Evolutionary conservation across 1,284 basidiomycete genomes (phyloP).

Genomic region (Mrakiaceae sp.): DNA sequence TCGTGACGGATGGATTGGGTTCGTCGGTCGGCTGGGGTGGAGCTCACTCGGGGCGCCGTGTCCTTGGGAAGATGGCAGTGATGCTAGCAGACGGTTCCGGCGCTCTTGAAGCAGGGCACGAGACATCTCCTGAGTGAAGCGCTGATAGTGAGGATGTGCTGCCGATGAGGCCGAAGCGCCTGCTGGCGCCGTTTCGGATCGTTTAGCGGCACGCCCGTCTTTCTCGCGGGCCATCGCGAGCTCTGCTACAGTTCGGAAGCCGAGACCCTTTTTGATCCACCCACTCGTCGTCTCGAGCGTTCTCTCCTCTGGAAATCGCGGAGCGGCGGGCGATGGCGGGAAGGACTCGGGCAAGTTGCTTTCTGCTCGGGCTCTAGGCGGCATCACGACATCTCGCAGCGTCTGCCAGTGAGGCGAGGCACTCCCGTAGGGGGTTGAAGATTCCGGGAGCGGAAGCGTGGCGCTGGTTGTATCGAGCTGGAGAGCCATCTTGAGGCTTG

Average conservation of each 20-base stretch:
- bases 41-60: constrained; percentile 19
- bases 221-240: constrained; percentile 31
- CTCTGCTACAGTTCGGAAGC: constrained; percentile 51
- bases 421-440: too few relatives aligned
- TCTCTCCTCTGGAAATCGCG: constrained; percentile 23
- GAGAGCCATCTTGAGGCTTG: too few relatives aligned
- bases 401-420: constrained; percentile 43
- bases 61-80: constrained; percentile 18
- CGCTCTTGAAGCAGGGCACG: constrained; percentile 34
- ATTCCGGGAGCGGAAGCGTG: too few relatives aligned
- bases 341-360: constrained; percentile 17
- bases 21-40: too few relatives aligned
- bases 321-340: constrained; percentile 18
- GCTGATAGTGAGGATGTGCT: background rate
- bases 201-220: background rate
- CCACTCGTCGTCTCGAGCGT: constrained; percentile 11
- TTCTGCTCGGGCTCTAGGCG: constrained; percentile 25
- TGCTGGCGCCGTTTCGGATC: background rate
- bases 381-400: constrained; percentile 45
- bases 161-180: background rate
- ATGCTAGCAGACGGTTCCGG: constrained; percentile 37
- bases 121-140: constrained; percentile 20
- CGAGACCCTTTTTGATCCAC: constrained; percentile 37
- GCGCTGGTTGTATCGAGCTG: too few relatives aligned
- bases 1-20: too few relatives aligned